A percentile compares a stretch with the other conserved stretches of the same genome.
phyloP scores from a whole-genome alignment of 495 filamentous ascomycete genomes.

The Bathelium albidoporum region DNA sequence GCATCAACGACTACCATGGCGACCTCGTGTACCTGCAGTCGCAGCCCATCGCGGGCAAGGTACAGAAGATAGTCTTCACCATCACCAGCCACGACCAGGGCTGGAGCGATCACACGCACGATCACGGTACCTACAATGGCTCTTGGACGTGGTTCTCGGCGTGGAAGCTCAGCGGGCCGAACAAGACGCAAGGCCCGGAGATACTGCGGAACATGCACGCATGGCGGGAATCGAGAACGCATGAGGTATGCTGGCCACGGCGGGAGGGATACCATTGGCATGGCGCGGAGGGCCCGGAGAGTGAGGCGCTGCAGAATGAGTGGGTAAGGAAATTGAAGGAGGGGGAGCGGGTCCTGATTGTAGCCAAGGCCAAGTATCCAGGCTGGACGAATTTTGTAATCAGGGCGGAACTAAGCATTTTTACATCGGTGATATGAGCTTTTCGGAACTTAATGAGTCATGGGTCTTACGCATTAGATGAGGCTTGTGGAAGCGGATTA shows the following conservation, averaged over 20 bases:
- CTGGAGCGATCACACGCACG: slow-evolving; percentile 32
- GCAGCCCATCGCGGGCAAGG: background rate
- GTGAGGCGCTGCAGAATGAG: background rate
- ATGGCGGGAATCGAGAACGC: background rate
- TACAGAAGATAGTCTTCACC: slow-evolving; percentile 52
- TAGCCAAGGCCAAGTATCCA: background rate
- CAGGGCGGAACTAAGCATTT: background rate
- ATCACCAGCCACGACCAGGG: slow-evolving; percentile 60
- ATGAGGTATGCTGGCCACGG: background rate
- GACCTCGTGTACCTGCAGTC: background rate
- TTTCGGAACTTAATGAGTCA: background rate
- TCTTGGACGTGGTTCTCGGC: slow-evolving; percentile 65
- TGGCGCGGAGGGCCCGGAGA: background rate
- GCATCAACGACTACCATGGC: slow-evolving; percentile 3
- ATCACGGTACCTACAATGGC: slow-evolving; percentile 40
- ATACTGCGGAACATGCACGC: background rate
- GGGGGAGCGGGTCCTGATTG: background rate
- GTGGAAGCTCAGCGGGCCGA: slow-evolving; percentile 25
- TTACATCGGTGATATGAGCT: background rate
- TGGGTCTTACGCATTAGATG: no score
- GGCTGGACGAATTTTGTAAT: slow-evolving; percentile 4
- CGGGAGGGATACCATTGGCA: background rate
- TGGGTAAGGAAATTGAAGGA: background rate
- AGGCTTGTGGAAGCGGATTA: no score
- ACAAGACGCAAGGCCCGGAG: slow-evolving; percentile 1